A percentile compares a stretch with the other conserved stretches of the same genome.
Evolutionary conservation across 2,329 filamentous ascomycete species (phyloP).

Genomic region (Penicillium sp.): DNA sequence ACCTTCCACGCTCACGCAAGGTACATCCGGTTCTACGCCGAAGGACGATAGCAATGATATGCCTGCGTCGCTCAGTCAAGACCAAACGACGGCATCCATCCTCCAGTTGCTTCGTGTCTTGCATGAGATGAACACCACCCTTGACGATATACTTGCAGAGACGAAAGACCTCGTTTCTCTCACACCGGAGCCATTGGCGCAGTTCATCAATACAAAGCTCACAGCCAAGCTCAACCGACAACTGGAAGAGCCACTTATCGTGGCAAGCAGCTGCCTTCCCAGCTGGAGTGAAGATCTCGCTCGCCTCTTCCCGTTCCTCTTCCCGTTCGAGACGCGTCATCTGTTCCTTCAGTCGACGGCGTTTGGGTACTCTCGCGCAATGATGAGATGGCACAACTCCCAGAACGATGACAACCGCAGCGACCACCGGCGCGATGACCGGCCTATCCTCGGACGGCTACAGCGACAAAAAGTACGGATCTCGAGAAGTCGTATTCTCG

Average conservation of each 20-base stretch:
- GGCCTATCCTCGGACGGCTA: slow-evolving; percentile 79
- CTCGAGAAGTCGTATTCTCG: slow-evolving; percentile 80
- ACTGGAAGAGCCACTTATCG: slow-evolving; percentile 89
- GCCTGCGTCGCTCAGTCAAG: slow-evolving; percentile 70
- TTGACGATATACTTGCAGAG: slow-evolving; percentile 79
- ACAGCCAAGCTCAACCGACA: slow-evolving; percentile 96
- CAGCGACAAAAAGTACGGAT: slow-evolving; percentile 98
- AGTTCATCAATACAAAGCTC: slow-evolving; percentile 97
- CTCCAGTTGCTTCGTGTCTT: slow-evolving; percentile 79
- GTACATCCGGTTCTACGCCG: slow-evolving; percentile 43
- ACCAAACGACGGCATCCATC: slow-evolving; percentile 77
- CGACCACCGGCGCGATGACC: slow-evolving; percentile 74
- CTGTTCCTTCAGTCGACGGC: slow-evolving; percentile 96
- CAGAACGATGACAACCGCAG: slow-evolving; percentile 73
- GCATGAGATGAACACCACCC: slow-evolving; percentile 83
- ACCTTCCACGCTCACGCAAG: slow-evolving; percentile 51
- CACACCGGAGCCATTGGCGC: slow-evolving; percentile 72
- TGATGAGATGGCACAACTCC: slow-evolving; percentile 93
- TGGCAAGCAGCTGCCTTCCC: slow-evolving; percentile 90
- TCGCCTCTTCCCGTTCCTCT: slow-evolving; percentile 87
- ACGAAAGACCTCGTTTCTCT: slow-evolving; percentile 62
- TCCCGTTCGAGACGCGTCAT: slow-evolving; percentile 94
- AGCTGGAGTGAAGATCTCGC: slow-evolving; percentile 94
- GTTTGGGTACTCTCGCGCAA: slow-evolving; percentile 93
- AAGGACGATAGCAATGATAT: slow-evolving; percentile 54